Conservation (phyloP, 1,284 basidiomycete genomes). For the Nidula niveotomentosa region DNA sequence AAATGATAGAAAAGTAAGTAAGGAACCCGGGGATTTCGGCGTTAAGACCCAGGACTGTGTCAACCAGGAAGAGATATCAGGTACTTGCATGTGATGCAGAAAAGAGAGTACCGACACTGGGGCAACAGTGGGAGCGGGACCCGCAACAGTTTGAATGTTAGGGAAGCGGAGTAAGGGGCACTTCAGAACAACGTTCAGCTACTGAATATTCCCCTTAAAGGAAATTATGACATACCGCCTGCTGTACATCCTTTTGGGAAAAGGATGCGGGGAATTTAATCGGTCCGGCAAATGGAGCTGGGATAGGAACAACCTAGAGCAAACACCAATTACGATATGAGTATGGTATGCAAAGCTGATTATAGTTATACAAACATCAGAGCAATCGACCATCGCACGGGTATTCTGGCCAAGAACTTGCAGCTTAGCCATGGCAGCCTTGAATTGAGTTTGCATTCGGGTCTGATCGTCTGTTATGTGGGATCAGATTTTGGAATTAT, state of each 20-base stretch:
- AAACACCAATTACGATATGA: too few species aligned
- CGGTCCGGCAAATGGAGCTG: slow-evolving; percentile 12
- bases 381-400: slow-evolving; percentile 20
- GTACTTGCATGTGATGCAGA: neutral
- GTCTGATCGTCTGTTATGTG: slow-evolving; percentile 17
- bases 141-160: slow-evolving; percentile 14
- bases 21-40: too few species aligned
- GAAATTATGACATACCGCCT: slow-evolving; percentile 9
- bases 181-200: slow-evolving; percentile 2
- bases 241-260: slow-evolving; percentile 15
- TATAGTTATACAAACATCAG: slow-evolving; percentile 14
- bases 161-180: slow-evolving; percentile 15
- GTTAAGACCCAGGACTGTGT: neutral
- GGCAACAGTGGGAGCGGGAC: slow-evolving; percentile 17
- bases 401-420: slow-evolving; percentile 21
- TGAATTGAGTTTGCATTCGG: slow-evolving; percentile 21
- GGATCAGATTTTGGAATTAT: neutral
- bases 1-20: too few species aligned
- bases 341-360: too few species aligned
- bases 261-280: slow-evolving; percentile 21
- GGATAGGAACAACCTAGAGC: slow-evolving; percentile 13
- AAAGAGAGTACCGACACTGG: slow-evolving; percentile 13
- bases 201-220: neutral
- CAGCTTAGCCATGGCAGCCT: slow-evolving; percentile 22
- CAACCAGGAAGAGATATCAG: neutral